These are phyloP conservation scores for Voacanga thouarsii DNA, from an alignment of 257 asterid species.

Conservation along the genomic window DNA sequence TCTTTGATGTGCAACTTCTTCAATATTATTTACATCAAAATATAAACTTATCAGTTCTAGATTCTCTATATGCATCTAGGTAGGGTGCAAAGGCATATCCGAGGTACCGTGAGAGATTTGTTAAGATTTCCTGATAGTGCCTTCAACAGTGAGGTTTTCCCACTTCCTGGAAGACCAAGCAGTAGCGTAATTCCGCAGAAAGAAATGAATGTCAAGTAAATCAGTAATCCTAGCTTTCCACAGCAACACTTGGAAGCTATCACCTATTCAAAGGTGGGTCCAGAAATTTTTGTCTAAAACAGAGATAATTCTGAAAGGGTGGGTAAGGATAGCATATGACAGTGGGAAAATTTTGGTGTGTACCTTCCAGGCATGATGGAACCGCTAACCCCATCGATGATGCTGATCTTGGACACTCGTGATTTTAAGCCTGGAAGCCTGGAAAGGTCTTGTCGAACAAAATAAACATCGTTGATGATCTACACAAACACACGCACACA, in stretches of 20 bases:
- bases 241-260: too few species aligned
- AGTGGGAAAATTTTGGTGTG: neutral
- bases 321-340: neutral
- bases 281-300: neutral
- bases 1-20: too few species aligned
- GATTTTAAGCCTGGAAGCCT: constrained; percentile 53
- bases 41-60: neutral
- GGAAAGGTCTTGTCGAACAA: constrained; percentile 38
- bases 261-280: neutral
- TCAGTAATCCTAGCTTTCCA: neutral
- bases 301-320: neutral
- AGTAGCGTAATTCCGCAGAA: constrained; percentile 54
- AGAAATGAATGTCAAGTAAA: neutral
- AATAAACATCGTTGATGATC: neutral
- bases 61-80: neutral
- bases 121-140: constrained; percentile 64
- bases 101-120: constrained; percentile 51
- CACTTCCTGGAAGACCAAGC: constrained; percentile 77
- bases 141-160: constrained; percentile 70
- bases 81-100: neutral
- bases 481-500: neutral
- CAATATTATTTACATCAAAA: neutral
- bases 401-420: constrained; percentile 40
- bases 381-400: constrained; percentile 51
- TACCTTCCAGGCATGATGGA: constrained; percentile 70